These are phyloP conservation scores for Jimgerdemannia flammicorona DNA, from an alignment of 192 early-diverging fungal genomes.

Conservation along the genomic window DNA sequence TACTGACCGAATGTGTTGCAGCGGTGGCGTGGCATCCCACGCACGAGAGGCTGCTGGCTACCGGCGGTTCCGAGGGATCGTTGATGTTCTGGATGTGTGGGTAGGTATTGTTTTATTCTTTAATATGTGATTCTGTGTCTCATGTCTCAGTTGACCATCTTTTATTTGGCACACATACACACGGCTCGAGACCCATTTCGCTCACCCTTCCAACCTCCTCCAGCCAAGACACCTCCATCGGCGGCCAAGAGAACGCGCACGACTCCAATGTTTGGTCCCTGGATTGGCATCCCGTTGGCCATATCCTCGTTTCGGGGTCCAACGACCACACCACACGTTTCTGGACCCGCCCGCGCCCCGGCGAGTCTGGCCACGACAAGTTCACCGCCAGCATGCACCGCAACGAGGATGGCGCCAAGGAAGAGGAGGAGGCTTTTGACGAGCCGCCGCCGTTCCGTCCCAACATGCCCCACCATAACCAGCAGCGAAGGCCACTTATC, in stretches of 20 bases:
- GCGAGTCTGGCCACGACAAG: slow-evolving; percentile 54
- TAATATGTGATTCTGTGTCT: too few relatives aligned
- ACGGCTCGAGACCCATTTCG: not conserved
- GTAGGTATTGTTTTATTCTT: too few relatives aligned
- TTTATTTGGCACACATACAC: too few relatives aligned
- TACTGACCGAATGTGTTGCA: too few relatives aligned
- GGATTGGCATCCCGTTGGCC: slow-evolving; percentile 97
- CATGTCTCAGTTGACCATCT: too few relatives aligned
- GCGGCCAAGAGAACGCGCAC: slow-evolving; percentile 69
- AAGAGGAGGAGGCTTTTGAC: slow-evolving; percentile 35
- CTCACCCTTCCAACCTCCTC: slow-evolving; percentile 1
- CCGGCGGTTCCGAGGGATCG: slow-evolving; percentile 87
- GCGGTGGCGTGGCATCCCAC: slow-evolving; percentile 94
- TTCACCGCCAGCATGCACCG: slow-evolving; percentile 48
- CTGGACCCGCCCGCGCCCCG: slow-evolving; percentile 93
- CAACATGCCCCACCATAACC: not conserved
- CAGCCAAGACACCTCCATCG: slow-evolving; percentile 32
- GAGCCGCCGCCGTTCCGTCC: slow-evolving; percentile 30
- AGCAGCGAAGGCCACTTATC: not conserved
- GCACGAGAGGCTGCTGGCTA: slow-evolving; percentile 85
- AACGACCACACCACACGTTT: slow-evolving; percentile 97
- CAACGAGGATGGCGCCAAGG: slow-evolving; percentile 36
- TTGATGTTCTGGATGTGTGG: slow-evolving; percentile 88
- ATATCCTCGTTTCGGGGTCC: slow-evolving; percentile 88
- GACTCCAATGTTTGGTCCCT: slow-evolving; percentile 90